phyloP scores from a whole-genome alignment of 495 filamentous ascomycete genomes.

The Wilcoxina mikolae region DNA sequence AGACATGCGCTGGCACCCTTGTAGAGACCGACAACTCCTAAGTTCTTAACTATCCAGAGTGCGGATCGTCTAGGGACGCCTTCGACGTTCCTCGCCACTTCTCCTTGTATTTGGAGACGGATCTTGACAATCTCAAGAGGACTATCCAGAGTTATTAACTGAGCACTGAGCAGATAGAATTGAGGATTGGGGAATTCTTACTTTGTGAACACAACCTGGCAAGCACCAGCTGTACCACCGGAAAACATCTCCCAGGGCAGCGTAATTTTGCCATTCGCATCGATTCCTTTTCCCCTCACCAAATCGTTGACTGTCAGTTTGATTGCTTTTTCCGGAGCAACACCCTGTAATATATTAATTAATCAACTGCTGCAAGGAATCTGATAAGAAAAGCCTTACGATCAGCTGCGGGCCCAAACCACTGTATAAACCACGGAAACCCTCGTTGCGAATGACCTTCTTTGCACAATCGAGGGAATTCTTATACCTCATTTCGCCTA shows the following conservation, averaged over 20 bases:
- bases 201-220: slow-evolving; percentile 58
- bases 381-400: slow-evolving; percentile 9
- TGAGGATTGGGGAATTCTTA: slow-evolving; percentile 37
- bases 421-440: slow-evolving; percentile 76
- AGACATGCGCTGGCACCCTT: slow-evolving; percentile 95
- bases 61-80: slow-evolving; percentile 74
- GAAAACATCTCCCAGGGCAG: slow-evolving; percentile 61
- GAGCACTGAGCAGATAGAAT: neutral
- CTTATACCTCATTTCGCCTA: slow-evolving; percentile 81
- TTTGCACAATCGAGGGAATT: slow-evolving; percentile 86
- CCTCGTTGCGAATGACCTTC: slow-evolving; percentile 88
- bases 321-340: slow-evolving; percentile 96
- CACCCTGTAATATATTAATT: slow-evolving; percentile 38
- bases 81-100: slow-evolving; percentile 77
- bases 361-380: neutral
- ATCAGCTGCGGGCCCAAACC: slow-evolving; percentile 89
- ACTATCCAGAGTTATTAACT: slow-evolving; percentile 54
- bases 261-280: slow-evolving; percentile 59
- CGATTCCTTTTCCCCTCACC: slow-evolving; percentile 59
- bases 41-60: slow-evolving; percentile 91
- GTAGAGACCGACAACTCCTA: slow-evolving; percentile 90
- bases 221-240: slow-evolving; percentile 79
- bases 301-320: slow-evolving; percentile 97
- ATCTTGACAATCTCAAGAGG: slow-evolving; percentile 99
- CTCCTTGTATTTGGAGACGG: slow-evolving; percentile 90